Conservation (phyloP, 163 green algal genomes). For the Prototheca stagnorum region DNA sequence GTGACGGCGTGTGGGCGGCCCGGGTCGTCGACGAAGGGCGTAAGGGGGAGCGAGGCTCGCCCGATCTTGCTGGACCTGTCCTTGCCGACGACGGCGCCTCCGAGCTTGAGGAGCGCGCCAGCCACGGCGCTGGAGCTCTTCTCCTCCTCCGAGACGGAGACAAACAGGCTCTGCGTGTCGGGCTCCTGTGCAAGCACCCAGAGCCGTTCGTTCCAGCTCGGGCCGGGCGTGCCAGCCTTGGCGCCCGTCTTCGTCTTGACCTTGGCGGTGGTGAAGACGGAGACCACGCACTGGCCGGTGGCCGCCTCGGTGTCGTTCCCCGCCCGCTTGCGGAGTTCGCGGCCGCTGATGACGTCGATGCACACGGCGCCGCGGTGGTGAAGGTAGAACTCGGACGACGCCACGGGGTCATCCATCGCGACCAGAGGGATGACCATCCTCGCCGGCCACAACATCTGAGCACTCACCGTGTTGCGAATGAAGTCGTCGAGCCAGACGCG, state of each 20-base stretch:
- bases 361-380: conserved; percentile 38
- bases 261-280: conserved; percentile 1
- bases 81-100: conserved; percentile 29
- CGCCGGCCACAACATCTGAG: conserved; percentile 71
- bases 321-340: conserved; percentile 31
- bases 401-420: conserved; percentile 16
- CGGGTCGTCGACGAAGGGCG: conserved; percentile 8
- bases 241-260: conserved; percentile 1
- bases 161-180: conserved; percentile 28
- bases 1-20: conserved; percentile 12
- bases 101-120: conserved; percentile 36
- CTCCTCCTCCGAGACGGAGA: no score
- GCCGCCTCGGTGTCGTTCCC: conserved; percentile 18
- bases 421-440: conserved; percentile 59
- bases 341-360: conserved; percentile 33
- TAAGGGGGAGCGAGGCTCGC: conserved; percentile 22
- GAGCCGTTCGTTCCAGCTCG: conserved; percentile 41
- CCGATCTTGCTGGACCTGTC: conserved; percentile 39
- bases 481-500: conserved; percentile 61
- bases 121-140: conserved; percentile 46
- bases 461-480: conserved; percentile 42
- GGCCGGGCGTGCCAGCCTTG: conserved; percentile 39
- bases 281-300: conserved; percentile 32
- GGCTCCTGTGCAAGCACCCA: conserved; percentile 55
- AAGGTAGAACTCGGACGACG: conserved; percentile 29